Conservation (phyloP, 768 basidiomycete species). For the Lactifluus echinatus region DNA sequence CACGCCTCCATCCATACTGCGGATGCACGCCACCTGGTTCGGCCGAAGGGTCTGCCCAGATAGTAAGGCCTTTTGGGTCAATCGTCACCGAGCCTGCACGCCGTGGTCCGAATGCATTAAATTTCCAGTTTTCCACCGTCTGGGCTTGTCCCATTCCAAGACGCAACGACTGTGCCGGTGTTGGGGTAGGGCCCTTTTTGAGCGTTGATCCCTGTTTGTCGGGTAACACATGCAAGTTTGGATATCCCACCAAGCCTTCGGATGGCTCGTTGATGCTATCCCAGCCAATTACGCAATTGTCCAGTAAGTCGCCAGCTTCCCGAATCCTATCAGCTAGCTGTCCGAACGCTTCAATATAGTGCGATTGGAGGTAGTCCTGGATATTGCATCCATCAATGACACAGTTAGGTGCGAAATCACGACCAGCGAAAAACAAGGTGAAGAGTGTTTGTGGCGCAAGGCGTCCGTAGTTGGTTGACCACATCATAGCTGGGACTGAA, state of each 20-base stretch:
- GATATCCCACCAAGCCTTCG: slow-evolving; percentile 70
- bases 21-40: slow-evolving; percentile 48
- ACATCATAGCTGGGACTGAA: slow-evolving; percentile 85
- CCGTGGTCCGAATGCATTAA: slow-evolving; percentile 70
- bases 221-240: slow-evolving; percentile 59
- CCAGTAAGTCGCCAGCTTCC: slow-evolving; percentile 67
- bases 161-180: slow-evolving; percentile 72
- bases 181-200: slow-evolving; percentile 83
- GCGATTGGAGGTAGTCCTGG: slow-evolving; percentile 77
- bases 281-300: slow-evolving; percentile 92
- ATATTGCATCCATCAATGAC: slow-evolving; percentile 87
- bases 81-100: slow-evolving; percentile 67
- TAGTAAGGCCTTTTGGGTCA: slow-evolving; percentile 71
- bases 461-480: slow-evolving; percentile 93
- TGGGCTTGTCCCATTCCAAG: slow-evolving; percentile 84
- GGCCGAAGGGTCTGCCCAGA: slow-evolving; percentile 60
- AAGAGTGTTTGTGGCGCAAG: slow-evolving; percentile 84
- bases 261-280: slow-evolving; percentile 94
- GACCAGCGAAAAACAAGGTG: slow-evolving; percentile 91
- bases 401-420: slow-evolving; percentile 84
- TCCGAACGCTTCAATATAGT: slow-evolving; percentile 69
- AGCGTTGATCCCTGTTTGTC: slow-evolving; percentile 58
- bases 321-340: slow-evolving; percentile 66
- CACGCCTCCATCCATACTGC: slow-evolving; percentile 81
- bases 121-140: slow-evolving; percentile 75